These are phyloP conservation scores for Liriodendron chinense DNA, from an alignment of 164 flowering plant genomes.

Conservation along the genomic window DNA sequence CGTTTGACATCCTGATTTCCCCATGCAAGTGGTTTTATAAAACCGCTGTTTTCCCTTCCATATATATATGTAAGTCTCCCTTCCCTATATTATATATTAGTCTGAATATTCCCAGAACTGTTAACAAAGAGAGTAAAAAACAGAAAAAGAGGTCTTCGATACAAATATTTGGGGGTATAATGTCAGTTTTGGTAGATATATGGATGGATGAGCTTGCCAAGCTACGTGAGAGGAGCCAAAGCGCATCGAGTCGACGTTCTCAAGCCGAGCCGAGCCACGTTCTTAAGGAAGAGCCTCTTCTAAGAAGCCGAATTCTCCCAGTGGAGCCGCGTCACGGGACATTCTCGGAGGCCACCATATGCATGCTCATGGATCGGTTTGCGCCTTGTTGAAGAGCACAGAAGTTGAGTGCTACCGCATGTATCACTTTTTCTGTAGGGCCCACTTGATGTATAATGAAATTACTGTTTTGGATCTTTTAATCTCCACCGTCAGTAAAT, in stretches of 20 bases:
- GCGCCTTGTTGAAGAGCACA: neutral
- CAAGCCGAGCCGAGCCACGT: neutral
- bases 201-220: neutral
- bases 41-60: no score
- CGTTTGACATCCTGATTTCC: neutral
- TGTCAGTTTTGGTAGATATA: neutral
- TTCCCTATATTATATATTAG: no score
- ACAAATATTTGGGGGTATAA: neutral
- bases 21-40: neutral
- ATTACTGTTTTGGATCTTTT: no score
- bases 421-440: no score
- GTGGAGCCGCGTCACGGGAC: neutral
- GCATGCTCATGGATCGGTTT: constrained; percentile 1
- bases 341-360: neutral
- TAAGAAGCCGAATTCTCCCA: neutral
- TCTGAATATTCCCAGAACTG: no score
- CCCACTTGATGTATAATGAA: no score
- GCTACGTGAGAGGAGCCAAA: neutral
- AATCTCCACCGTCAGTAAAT: no score
- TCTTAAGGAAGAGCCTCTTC: neutral
- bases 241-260: neutral
- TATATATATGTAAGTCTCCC: no score
- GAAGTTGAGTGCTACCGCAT: no score
- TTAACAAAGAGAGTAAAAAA: neutral
- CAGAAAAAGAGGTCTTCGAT: neutral